Evolutionary conservation across 495 filamentous ascomycete genomes (phyloP).

Genomic region (Baudoinia panamericana): DNA sequence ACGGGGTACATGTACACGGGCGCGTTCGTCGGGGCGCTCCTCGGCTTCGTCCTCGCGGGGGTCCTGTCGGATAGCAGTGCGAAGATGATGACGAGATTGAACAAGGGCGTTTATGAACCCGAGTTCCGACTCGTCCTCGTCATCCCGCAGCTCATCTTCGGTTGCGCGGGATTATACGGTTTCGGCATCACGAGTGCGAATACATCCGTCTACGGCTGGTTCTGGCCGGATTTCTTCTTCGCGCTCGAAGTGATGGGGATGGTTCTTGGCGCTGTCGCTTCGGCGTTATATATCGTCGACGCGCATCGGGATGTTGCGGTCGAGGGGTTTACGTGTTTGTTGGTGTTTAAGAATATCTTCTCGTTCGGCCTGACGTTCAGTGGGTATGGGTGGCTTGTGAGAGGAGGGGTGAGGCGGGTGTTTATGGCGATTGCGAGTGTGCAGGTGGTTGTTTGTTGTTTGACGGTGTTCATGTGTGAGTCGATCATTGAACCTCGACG

Average conservation of each 20-base stretch:
- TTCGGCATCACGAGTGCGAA: constrained; percentile 61
- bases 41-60: constrained; percentile 68
- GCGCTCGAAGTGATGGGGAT: constrained; percentile 56
- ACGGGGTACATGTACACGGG: constrained; percentile 83
- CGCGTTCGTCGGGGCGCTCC: constrained; percentile 68
- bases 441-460: constrained; percentile 59
- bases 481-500: constrained; percentile 18
- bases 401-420: constrained; percentile 41
- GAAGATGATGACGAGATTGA: constrained; percentile 53
- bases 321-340: constrained; percentile 78
- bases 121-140: constrained; percentile 79
- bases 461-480: constrained; percentile 72
- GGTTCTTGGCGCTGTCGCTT: constrained; percentile 78
- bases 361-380: constrained; percentile 72
- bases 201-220: constrained; percentile 49
- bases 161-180: constrained; percentile 67
- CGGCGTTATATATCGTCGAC: constrained; percentile 85
- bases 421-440: constrained; percentile 64
- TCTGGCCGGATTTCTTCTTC: constrained; percentile 67
- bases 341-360: constrained; percentile 91
- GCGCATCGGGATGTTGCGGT: constrained; percentile 84
- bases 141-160: constrained; percentile 63
- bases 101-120: constrained; percentile 75
- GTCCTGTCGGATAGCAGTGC: constrained; percentile 60
- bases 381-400: constrained; percentile 67